Conservation (phyloP, 306 rosid species). For the Dalbergia cochinchinensis region DNA sequence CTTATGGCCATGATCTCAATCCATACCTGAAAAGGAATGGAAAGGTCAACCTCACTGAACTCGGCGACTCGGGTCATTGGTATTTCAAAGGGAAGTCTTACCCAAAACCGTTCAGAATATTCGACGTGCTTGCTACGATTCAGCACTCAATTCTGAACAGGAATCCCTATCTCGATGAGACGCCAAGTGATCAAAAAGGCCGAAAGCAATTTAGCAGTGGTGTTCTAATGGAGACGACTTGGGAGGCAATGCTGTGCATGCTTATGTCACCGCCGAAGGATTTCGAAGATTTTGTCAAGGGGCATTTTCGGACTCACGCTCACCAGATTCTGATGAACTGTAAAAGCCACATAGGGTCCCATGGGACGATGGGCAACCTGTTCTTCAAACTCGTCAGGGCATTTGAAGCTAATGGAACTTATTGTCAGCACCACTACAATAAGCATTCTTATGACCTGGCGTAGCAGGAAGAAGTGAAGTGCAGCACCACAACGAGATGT, state of each 20-base stretch:
- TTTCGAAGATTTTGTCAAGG: constrained; percentile 44
- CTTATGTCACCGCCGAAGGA: constrained; percentile 23
- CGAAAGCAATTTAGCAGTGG: neutral
- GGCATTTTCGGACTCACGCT: constrained; percentile 44
- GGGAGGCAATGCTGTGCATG: constrained; percentile 39
- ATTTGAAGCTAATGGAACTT: neutral
- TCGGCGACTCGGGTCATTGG: neutral
- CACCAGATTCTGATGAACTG: constrained; percentile 47
- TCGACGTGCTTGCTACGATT: constrained; percentile 28
- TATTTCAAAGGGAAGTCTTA: neutral
- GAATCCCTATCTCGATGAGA: neutral
- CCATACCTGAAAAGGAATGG: constrained; percentile 3
- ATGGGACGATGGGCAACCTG: neutral
- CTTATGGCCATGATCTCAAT: constrained; percentile 21
- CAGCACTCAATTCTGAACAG: neutral
- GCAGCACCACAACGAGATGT: neutral
- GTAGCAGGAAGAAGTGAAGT: neutral
- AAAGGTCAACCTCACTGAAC: neutral
- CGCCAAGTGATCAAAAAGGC: neutral
- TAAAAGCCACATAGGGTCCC: constrained; percentile 23
- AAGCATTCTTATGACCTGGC: neutral
- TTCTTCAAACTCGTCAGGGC: neutral
- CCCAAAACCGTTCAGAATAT: neutral
- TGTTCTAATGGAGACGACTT: constrained; percentile 24
- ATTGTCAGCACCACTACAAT: neutral